Percentiles rank a stretch among this genome's conserved stretches.
Evolutionary conservation across 495 filamentous ascomycete genomes (phyloP).

Genomic region (Aspergillus bridgeri): DNA sequence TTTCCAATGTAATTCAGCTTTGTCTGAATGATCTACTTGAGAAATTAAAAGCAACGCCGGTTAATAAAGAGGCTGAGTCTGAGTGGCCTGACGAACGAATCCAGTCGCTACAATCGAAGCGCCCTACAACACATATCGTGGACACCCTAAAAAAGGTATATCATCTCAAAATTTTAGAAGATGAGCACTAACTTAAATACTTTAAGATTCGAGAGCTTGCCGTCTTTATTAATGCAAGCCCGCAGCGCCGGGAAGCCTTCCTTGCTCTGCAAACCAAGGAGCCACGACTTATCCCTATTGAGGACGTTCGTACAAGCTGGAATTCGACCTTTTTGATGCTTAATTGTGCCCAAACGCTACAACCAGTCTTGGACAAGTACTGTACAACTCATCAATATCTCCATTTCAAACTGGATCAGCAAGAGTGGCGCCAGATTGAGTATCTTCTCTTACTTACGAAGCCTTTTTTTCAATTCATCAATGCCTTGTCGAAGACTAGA

Average conservation of each 20-base stretch:
- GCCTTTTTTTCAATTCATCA: constrained; percentile 15
- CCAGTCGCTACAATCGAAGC: neutral
- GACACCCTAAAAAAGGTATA: constrained; percentile 15
- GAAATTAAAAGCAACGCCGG: constrained; percentile 12
- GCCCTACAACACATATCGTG: constrained; percentile 9
- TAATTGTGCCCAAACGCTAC: no score
- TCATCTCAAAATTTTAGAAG: constrained; percentile 4
- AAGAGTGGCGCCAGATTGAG: constrained; percentile 20
- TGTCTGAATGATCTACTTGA: constrained; percentile 18
- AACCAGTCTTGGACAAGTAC: neutral
- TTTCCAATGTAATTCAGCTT: constrained; percentile 20
- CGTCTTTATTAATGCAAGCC: no score
- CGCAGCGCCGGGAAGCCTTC: neutral
- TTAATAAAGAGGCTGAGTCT: constrained; percentile 11
- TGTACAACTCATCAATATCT: neutral
- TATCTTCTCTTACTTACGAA: constrained; percentile 13
- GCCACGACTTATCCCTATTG: neutral
- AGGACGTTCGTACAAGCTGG: no score
- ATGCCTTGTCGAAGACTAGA: constrained; percentile 7
- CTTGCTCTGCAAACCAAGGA: neutral
- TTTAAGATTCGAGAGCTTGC: neutral
- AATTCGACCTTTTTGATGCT: no score
- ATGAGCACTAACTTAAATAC: no score
- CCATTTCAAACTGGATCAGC: neutral
- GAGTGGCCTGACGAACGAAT: constrained; percentile 11